phyloP scores from a whole-genome alignment of 2,329 filamentous ascomycete genomes.

The Ophiostoma sp. region DNA sequence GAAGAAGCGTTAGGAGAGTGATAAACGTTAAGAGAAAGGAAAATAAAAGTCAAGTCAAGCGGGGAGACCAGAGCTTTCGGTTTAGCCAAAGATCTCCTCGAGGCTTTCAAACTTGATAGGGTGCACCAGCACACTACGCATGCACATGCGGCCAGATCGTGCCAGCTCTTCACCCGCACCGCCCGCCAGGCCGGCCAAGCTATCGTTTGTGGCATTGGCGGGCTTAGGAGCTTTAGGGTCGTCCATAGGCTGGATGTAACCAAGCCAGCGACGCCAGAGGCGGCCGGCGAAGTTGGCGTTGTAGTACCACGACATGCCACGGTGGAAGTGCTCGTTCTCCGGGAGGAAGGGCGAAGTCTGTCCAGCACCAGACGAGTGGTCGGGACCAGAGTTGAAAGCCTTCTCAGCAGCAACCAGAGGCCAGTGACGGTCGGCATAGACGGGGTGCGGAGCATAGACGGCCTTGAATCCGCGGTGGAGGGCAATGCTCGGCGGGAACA shows the following conservation, averaged over 20 bases:
- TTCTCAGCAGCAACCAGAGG: conserved; percentile 60
- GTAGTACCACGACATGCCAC: conserved; percentile 79
- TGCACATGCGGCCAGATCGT: conserved; percentile 63
- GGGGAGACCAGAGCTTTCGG: neutral
- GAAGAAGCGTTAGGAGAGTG: conserved; percentile 30
- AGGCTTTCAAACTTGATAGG: conserved; percentile 64
- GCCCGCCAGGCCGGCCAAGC: conserved; percentile 30
- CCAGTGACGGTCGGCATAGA: conserved; percentile 75
- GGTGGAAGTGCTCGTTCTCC: conserved; percentile 75
- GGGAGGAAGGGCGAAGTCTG: conserved; percentile 55
- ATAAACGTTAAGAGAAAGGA: neutral
- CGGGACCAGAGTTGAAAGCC: conserved; percentile 73
- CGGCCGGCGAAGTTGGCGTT: conserved; percentile 69
- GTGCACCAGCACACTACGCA: conserved; percentile 74
- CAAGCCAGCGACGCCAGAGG: conserved; percentile 75
- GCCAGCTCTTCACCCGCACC: conserved; percentile 47
- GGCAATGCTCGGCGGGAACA: conserved; percentile 67
- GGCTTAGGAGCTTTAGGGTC: conserved; percentile 20
- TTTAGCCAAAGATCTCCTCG: conserved; percentile 21
- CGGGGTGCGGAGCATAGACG: conserved; percentile 73
- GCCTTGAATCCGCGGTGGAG: conserved; percentile 74
- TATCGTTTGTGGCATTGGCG: conserved; percentile 42
- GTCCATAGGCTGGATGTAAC: conserved; percentile 43
- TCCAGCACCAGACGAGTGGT: conserved; percentile 59
- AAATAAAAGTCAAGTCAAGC: conserved; percentile 30